A percentile compares a stretch with the other conserved stretches of the same genome.
These are phyloP conservation scores for Aureobasidium lini DNA, from an alignment of 2,329 filamentous ascomycete genomes.

Conservation along the genomic window DNA sequence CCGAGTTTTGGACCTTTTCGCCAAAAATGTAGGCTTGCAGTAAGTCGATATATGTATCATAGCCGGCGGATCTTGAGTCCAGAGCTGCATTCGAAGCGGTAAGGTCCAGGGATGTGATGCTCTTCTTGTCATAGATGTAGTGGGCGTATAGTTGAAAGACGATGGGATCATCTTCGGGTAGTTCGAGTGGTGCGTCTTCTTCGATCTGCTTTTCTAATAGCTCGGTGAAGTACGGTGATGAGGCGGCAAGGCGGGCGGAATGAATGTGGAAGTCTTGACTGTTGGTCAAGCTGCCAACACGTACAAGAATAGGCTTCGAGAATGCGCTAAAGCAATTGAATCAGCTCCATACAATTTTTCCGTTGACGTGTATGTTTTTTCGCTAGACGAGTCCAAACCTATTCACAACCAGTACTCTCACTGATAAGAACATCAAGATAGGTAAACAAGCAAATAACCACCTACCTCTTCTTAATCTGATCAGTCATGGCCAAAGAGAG, in stretches of 20 bases:
- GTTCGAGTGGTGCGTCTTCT: neutral
- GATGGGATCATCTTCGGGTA: slow-evolving; percentile 10
- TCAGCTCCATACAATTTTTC: neutral
- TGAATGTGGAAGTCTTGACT: slow-evolving; percentile 12
- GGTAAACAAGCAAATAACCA: neutral
- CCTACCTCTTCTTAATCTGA: slow-evolving; percentile 4
- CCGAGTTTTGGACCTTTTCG: slow-evolving; percentile 11
- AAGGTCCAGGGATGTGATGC: slow-evolving; percentile 4
- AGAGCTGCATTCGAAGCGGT: neutral
- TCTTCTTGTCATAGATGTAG: slow-evolving; percentile 11
- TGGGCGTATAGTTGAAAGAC: slow-evolving; percentile 13
- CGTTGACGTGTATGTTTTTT: neutral
- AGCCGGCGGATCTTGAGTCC: neutral
- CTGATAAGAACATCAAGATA: neutral
- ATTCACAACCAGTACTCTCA: too few species aligned
- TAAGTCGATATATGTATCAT: slow-evolving; percentile 12
- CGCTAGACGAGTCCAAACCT: too few species aligned
- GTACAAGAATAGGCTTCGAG: slow-evolving; percentile 9
- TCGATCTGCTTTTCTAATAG: slow-evolving; percentile 1
- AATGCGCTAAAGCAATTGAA: neutral
- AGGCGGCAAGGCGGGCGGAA: slow-evolving; percentile 1
- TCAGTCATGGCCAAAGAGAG: slow-evolving; percentile 12
- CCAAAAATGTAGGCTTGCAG: slow-evolving; percentile 14
- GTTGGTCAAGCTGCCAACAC: slow-evolving; percentile 5
- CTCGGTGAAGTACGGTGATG: slow-evolving; percentile 4